A percentile compares a stretch with the other conserved stretches of the same genome.
phyloP scores from a whole-genome alignment of 305 asterid genomes.

The Fraxinus dipetala region DNA sequence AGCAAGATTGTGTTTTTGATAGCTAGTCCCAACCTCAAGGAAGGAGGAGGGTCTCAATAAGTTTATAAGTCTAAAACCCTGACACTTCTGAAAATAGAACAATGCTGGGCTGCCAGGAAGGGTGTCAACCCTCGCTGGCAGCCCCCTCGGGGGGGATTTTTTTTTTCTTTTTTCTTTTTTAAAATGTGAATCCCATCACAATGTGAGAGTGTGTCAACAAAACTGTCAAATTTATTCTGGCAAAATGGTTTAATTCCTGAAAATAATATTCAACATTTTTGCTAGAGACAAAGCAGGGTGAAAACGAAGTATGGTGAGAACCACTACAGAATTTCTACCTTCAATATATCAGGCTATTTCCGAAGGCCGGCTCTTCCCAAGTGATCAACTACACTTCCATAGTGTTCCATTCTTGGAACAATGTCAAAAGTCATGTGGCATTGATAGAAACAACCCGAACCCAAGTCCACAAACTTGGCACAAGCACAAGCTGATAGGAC shows the following conservation, averaged over 20 bases:
- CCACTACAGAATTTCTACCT: slow-evolving; percentile 12
- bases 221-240: too few relatives aligned
- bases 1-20: neutral
- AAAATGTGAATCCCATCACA: too few relatives aligned
- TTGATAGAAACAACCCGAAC: slow-evolving; percentile 57
- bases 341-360: slow-evolving; percentile 40
- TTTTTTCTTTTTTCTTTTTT: too few relatives aligned
- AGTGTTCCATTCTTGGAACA: slow-evolving; percentile 74
- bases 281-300: neutral
- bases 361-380: slow-evolving; percentile 67
- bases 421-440: slow-evolving; percentile 46
- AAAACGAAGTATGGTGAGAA: neutral
- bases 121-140: too few relatives aligned
- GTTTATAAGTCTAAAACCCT: neutral
- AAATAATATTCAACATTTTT: neutral
- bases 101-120: too few relatives aligned
- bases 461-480: slow-evolving; percentile 46
- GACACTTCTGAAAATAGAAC: neutral
- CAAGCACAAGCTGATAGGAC: slow-evolving; percentile 78
- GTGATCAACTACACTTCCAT: slow-evolving; percentile 84
- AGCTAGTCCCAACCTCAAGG: neutral
- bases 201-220: too few relatives aligned
- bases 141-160: too few relatives aligned
- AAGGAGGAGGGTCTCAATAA: neutral
- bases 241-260: too few relatives aligned